Conservation (phyloP, 768 basidiomycete genomes). For the Phlegmacium glaucopus region DNA sequence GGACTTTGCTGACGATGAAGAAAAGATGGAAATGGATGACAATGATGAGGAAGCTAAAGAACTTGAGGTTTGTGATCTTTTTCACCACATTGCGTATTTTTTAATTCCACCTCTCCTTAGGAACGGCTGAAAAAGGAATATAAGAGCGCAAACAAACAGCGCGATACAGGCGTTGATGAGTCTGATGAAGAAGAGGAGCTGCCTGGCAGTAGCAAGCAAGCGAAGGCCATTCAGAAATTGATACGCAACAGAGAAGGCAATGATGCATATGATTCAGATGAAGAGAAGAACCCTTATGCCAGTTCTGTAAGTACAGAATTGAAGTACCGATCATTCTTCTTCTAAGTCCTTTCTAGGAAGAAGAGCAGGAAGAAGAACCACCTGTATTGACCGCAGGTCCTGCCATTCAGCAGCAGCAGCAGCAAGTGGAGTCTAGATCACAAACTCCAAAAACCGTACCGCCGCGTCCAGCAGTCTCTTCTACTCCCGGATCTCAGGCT, state of each 20-base stretch:
- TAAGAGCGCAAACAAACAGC: slow-evolving; percentile 69
- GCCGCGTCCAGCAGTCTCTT: slow-evolving; percentile 26
- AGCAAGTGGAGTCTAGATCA: slow-evolving; percentile 47
- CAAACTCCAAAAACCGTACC: slow-evolving; percentile 38
- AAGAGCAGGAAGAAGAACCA: slow-evolving; percentile 72
- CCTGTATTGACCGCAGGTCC: slow-evolving; percentile 29
- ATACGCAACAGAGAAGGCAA: slow-evolving; percentile 83
- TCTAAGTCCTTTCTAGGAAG: slow-evolving; percentile 36
- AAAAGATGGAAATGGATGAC: slow-evolving; percentile 66
- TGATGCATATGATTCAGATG: slow-evolving; percentile 77
- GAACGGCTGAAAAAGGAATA: slow-evolving; percentile 85
- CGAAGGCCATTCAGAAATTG: slow-evolving; percentile 81
- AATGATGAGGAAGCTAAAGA: slow-evolving; percentile 87
- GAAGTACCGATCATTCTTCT: not conserved
- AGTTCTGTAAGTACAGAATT: slow-evolving; percentile 52
- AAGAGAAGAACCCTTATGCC: slow-evolving; percentile 81
- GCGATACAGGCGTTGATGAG: slow-evolving; percentile 68
- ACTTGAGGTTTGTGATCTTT: slow-evolving; percentile 52
- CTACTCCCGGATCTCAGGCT: slow-evolving; percentile 46
- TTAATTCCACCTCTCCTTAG: slow-evolving; percentile 32
- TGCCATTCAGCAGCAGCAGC: slow-evolving; percentile 45
- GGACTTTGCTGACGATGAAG: slow-evolving; percentile 86
- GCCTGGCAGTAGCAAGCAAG: slow-evolving; percentile 58
- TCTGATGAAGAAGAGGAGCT: slow-evolving; percentile 76
- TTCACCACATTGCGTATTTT: not conserved